Percentiles rank a stretch among this genome's conserved stretches.
Evolutionary conservation across 345 rosid genomes (phyloP).

Genomic region (Limnanthes douglasii): DNA sequence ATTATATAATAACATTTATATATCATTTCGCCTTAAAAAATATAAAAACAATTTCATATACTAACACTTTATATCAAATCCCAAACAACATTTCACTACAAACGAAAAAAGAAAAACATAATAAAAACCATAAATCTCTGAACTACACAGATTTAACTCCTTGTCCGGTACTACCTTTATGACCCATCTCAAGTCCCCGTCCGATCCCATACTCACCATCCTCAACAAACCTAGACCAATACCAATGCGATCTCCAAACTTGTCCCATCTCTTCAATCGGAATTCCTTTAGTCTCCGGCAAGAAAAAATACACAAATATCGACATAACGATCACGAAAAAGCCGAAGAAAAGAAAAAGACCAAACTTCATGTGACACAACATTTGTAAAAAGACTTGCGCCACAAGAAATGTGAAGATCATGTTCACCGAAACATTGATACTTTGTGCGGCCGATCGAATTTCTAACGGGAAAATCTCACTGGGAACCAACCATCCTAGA

Average conservation of each 20-base stretch:
- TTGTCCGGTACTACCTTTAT: too few species aligned
- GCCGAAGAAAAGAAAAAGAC: constrained; percentile 21
- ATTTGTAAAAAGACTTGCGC: constrained; percentile 66
- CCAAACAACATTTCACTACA: too few species aligned
- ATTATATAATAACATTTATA: too few species aligned
- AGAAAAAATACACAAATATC: constrained; percentile 13
- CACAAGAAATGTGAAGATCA: constrained; percentile 64
- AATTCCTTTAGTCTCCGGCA: constrained; percentile 21
- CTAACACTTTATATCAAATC: too few species aligned
- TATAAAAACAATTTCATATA: too few species aligned
- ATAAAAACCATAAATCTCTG: too few species aligned
- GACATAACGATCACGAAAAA: constrained; percentile 20
- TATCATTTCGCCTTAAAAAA: too few species aligned
- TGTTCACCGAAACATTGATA: constrained; percentile 72
- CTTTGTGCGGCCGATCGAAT: constrained; percentile 91
- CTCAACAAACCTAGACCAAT: constrained; percentile 18
- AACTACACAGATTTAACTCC: too few species aligned
- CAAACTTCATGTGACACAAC: constrained; percentile 81
- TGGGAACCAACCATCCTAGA: constrained; percentile 84
- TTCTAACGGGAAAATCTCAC: constrained; percentile 86
- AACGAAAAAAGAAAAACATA: too few species aligned
- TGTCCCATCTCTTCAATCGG: constrained; percentile 23
- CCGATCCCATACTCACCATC: constrained; percentile 19
- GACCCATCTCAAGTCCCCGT: too few species aligned
- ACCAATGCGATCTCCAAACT: constrained; percentile 27